A percentile compares a stretch with the other conserved stretches of the same genome.
Conservation (phyloP, 2,329 filamentous ascomycete genomes). For the Diaporthe eres region DNA sequence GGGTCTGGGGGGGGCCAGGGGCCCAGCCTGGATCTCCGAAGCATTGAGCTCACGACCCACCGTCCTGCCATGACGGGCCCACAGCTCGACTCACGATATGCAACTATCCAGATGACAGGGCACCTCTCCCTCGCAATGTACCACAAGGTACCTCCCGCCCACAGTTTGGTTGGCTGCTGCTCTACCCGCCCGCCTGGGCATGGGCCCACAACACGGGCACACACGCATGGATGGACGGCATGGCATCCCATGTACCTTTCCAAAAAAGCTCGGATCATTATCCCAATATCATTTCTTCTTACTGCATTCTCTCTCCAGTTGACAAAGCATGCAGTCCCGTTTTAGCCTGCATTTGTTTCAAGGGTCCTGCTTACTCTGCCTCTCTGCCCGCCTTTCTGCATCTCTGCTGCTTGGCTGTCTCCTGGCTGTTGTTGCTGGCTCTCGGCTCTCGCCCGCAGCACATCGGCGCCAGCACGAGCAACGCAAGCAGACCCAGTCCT, state of each 20-base stretch:
- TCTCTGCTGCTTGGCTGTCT: background rate
- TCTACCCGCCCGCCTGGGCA: slow-evolving; percentile 20
- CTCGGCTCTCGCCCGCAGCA: background rate
- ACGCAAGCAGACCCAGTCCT: background rate
- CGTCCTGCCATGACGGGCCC: too few species aligned
- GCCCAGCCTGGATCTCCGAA: slow-evolving; percentile 6
- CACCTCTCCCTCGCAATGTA: background rate
- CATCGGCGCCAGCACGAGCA: background rate
- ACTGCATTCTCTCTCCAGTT: background rate
- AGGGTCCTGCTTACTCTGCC: slow-evolving; percentile 7
- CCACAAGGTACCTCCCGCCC: background rate
- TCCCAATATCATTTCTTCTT: background rate
- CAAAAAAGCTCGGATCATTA: background rate
- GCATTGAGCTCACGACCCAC: slow-evolving; percentile 1
- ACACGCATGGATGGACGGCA: background rate
- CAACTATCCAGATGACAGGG: background rate
- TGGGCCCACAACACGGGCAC: background rate
- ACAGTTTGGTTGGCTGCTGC: background rate
- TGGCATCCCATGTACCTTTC: slow-evolving; percentile 7
- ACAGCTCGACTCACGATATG: slow-evolving; percentile 1
- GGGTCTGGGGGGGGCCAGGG: background rate
- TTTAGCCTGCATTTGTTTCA: slow-evolving; percentile 20
- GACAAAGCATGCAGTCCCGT: slow-evolving; percentile 17
- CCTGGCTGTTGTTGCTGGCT: background rate
- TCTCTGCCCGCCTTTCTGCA: background rate